phyloP scores from a whole-genome alignment of 2,329 filamentous ascomycete genomes.

The Phoma herbarum region DNA sequence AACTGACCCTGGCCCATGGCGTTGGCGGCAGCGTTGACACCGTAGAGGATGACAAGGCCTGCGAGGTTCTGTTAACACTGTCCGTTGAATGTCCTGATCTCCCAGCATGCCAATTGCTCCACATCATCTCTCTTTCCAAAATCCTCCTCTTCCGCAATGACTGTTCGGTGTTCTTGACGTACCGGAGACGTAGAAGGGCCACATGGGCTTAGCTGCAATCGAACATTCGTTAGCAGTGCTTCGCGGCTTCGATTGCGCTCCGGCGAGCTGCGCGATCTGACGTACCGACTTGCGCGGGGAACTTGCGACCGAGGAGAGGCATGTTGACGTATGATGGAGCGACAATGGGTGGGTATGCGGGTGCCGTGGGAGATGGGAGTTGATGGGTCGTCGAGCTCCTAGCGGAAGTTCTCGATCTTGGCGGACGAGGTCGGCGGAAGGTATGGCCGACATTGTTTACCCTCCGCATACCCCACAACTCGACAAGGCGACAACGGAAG shows the following conservation, averaged over 20 bases:
- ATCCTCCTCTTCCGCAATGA: background rate
- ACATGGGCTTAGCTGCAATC: conserved; percentile 81
- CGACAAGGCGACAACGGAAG: background rate
- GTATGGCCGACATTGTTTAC: conserved; percentile 34
- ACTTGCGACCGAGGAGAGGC: conserved; percentile 62
- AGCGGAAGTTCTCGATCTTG: conserved; percentile 29
- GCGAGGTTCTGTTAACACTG: conserved; percentile 32
- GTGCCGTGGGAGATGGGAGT: conserved; percentile 44
- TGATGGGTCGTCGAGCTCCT: conserved; percentile 23
- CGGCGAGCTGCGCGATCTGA: conserved; percentile 27
- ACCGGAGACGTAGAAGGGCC: conserved; percentile 95
- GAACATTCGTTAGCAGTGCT: conserved; percentile 43
- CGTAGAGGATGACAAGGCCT: conserved; percentile 90
- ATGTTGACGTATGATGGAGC: conserved; percentile 48
- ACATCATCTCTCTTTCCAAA: background rate
- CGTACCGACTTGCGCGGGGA: conserved; percentile 60
- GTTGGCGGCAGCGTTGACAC: conserved; percentile 84
- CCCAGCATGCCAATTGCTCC: background rate
- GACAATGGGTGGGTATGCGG: conserved; percentile 42
- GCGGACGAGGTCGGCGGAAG: conserved; percentile 36
- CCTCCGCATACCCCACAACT: conserved; percentile 29
- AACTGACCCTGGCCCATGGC: conserved; percentile 80
- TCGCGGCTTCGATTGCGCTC: conserved; percentile 10
- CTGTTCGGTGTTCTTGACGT: conserved; percentile 58
- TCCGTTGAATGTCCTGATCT: conserved; percentile 1